These are phyloP conservation scores for Cladorrhinum samala DNA, from an alignment of 495 filamentous ascomycete species.

Conservation along the genomic window DNA sequence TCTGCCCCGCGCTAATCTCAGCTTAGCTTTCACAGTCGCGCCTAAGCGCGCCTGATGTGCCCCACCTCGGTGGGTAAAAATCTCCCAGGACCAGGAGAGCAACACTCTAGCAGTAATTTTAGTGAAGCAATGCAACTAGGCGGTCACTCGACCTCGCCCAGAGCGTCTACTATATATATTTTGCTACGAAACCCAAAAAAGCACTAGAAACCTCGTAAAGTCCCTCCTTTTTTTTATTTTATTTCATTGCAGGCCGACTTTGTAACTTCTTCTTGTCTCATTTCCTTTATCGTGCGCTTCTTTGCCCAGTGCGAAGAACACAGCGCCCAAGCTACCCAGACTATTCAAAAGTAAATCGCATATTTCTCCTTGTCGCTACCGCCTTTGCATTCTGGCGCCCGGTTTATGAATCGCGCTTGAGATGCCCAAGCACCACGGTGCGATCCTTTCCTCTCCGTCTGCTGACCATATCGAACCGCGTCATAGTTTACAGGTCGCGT, in stretches of 20 bases:
- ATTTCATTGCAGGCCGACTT: too few species aligned
- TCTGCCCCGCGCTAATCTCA: conserved; percentile 22
- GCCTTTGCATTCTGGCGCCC: too few species aligned
- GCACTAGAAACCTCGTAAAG: not conserved
- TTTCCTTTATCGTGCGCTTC: not conserved
- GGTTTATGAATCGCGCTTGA: not conserved
- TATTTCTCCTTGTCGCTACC: too few species aligned
- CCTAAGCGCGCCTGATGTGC: conserved; percentile 25
- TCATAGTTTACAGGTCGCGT: too few species aligned
- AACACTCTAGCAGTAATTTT: not conserved
- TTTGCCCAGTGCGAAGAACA: not conserved
- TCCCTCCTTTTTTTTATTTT: not conserved
- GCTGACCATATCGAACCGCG: too few species aligned
- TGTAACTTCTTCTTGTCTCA: not conserved
- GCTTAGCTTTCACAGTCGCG: conserved; percentile 13
- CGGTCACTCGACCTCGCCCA: not conserved
- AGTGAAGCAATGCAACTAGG: too few species aligned
- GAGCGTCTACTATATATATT: not conserved
- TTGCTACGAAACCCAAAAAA: not conserved
- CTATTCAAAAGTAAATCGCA: too few species aligned
- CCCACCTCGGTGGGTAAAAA: conserved; percentile 4
- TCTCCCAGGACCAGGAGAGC: not conserved
- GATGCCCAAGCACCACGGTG: not conserved
- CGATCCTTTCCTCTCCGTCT: not conserved
- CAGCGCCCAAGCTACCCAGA: too few species aligned